A percentile compares a stretch with the other conserved stretches of the same genome.
Conservation (phyloP, 2,329 filamentous ascomycete genomes). For the Calonectria hongkongensis region DNA sequence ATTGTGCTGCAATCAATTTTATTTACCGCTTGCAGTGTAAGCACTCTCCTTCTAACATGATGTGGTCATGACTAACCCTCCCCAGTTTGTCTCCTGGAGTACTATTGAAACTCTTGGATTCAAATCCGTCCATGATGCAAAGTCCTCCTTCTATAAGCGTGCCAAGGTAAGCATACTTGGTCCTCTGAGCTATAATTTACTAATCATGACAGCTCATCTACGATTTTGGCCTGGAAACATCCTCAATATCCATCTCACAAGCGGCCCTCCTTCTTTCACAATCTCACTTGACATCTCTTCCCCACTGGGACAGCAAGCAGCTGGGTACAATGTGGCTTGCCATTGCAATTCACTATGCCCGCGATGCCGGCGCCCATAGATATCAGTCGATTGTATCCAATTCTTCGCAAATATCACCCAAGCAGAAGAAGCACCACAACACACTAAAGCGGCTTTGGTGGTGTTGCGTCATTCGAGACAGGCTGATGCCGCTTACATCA, state of each 20-base stretch:
- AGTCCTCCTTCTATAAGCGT: constrained; percentile 50
- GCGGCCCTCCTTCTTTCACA: constrained; percentile 50
- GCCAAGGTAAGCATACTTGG: constrained; percentile 44
- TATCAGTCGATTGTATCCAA: constrained; percentile 43
- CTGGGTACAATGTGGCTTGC: constrained; percentile 53
- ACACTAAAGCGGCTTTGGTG: constrained; percentile 52
- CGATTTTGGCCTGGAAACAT: constrained; percentile 51
- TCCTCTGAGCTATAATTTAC: accelerated
- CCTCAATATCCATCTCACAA: constrained; percentile 50
- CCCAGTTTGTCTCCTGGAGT: constrained; percentile 44
- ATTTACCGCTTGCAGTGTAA: constrained; percentile 49
- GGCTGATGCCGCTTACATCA: constrained; percentile 39
- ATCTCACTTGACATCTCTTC: constrained; percentile 51
- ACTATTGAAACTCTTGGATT: constrained; percentile 51
- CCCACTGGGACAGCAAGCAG: constrained; percentile 51
- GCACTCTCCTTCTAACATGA: not conserved
- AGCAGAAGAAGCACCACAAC: constrained; percentile 43
- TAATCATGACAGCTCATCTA: constrained; percentile 46
- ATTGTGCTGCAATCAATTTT: constrained; percentile 50
- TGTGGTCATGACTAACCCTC: not conserved
- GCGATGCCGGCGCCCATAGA: constrained; percentile 52
- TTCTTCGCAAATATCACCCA: constrained; percentile 27
- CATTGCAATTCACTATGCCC: constrained; percentile 52
- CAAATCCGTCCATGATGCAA: constrained; percentile 50
- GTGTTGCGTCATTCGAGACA: constrained; percentile 54